Base-by-base conservation (phyloP, 805 yeast genomes). In the Saccharomycopsis lassenensis region DNA sequence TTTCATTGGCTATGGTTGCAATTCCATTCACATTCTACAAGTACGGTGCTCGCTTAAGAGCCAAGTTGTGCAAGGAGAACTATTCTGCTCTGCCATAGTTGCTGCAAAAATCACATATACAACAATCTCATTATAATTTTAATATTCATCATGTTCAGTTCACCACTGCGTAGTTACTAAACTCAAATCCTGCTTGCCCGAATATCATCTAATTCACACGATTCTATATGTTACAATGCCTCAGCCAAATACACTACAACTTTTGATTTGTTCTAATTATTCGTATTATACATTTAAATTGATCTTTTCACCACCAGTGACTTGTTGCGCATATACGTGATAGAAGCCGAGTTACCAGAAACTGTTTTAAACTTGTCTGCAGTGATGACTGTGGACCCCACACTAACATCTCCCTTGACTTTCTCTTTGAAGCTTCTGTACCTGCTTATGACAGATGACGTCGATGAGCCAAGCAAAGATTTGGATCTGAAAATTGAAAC, bases 11-110 rank as follows among this genome's bases (percentile, higher is more conserved):
- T 3, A 80, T 81, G 93, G 67, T 78, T 49, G 51, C 65, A 7
- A 68, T 81, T 41, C 93, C 93, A 15, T 79, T 74, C 53, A 69
- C 70, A 3, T 81, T 81, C 51, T 77, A 77, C 58, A 68, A 61
- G 46, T 81, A 64, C 58, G 93, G 93, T 46, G 70, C 67, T 32
- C 38, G 46, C 0, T 62, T 80, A 49, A 74, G 93, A 62, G 68
- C 64, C 20, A 77, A 62, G 48, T 51, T 78, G 48, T 77, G 86
- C 48, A 77, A 70, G 57, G 78, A 71, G 48, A 80, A 80, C 52
- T 80, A 77, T 39, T 61, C 66, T 4, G 50, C 57, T 29, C 59
- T 54, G 40, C 54, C n/a, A 48, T 48, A 20, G 47, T 24, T 15
- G 36, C n/a, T n/a, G n/a, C n/a, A n/a, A n/a, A n/a, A n/a, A n/a